Percentiles rank a stretch among this genome's conserved stretches.
phyloP scores from a whole-genome alignment of 2,329 filamentous ascomycete species.

The Fusarium ambrosium region DNA sequence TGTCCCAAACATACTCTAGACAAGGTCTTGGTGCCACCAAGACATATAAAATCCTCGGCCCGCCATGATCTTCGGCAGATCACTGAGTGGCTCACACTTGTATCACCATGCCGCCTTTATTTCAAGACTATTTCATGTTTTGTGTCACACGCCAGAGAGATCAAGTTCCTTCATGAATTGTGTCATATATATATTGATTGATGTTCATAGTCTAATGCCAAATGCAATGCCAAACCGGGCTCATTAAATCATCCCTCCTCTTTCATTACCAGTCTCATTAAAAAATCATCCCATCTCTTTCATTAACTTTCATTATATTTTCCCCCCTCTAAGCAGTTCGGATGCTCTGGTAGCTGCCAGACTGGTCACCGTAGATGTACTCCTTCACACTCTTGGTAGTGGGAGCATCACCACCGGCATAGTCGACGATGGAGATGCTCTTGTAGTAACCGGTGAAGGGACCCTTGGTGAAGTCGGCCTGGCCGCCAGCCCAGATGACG shows the following conservation, averaged over 20 bases:
- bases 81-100: neutral
- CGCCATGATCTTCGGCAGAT: neutral
- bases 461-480: conserved; percentile 58
- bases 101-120: neutral
- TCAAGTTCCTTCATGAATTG: neutral
- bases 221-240: neutral
- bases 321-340: conserved; percentile 38
- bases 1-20: neutral
- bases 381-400: conserved; percentile 53
- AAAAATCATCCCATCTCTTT: neutral
- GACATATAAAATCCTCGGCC: neutral
- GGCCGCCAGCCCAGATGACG: conserved; percentile 76
- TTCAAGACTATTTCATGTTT: neutral
- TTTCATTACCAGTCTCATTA: conserved; percentile 13
- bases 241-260: conserved; percentile 24
- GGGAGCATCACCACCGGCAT: conserved; percentile 54
- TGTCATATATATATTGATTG: conserved; percentile 2
- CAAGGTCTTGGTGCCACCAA: neutral
- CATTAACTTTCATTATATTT: neutral
- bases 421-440: conserved; percentile 60
- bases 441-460: conserved; percentile 62
- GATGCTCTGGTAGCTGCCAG: conserved; percentile 60
- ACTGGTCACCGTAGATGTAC: conserved; percentile 58
- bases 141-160: neutral
- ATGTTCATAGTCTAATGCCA: conserved; percentile 1